Evolutionary conservation across 208 protist genomes (phyloP), one percentile per base, ranked within the genome.

Genomic region (Balamuthia mandrillaris): DNA sequence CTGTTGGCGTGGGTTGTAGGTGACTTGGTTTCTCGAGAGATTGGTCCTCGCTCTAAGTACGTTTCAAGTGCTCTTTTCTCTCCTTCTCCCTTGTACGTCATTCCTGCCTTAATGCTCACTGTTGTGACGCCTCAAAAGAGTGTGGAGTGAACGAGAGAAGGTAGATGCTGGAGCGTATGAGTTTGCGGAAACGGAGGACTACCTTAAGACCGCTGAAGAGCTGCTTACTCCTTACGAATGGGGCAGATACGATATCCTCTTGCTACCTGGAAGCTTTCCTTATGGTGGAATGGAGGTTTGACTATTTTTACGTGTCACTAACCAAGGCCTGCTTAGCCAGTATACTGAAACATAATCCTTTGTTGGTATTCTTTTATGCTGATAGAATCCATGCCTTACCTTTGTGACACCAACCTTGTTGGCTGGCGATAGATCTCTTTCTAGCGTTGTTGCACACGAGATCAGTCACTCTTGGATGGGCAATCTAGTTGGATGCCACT

Each of bases 401-500:
- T 96, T 96, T 82, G 84, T 94, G 31, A 96, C 95, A 1, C 95
- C 95, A 41, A 95, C 94, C 33, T 68, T 96, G 1, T 63, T 96
- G 2, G 92, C 94, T 12, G 94, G 94, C 47, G 95, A 96, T 72
- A 51, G 92, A 27, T 93, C 61, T 14, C 61, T 91, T 1, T 88
- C 81, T 5, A 86, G 94, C 75, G 94, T 95, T 29, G 88, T 97
- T 12, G 93, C 92, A 5, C 95, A 97, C 83, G 95, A 97, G 81
- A 93, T 96, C 58, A 70, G 88, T 7, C 94, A 96, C 84, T 88
- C 63, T 5, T 96, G 94, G 93, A 92, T 83, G 49, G 94, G 94
- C 51, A 96, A 96, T 84, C 86, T 95, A 3, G 94, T 95, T 3
- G 94, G 90, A 2, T 93, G 85, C 24, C 3, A 9, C 31, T 90